Evolutionary conservation across 2,329 filamentous ascomycete genomes (phyloP).

Genomic region (Claviceps sp.): DNA sequence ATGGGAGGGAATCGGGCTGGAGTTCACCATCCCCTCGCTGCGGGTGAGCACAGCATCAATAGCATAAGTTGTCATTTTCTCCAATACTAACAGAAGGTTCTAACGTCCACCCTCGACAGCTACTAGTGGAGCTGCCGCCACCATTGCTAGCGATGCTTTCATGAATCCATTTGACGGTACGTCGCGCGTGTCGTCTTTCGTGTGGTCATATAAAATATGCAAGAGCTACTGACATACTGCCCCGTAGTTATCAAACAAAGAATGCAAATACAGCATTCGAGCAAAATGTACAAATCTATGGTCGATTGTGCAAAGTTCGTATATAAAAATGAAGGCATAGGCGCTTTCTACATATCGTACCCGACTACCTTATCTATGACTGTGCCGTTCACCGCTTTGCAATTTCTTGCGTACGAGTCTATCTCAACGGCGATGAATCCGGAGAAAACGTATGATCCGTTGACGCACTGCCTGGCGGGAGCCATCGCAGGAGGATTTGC

Average conservation of each 20-base stretch:
- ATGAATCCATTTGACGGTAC: slow-evolving; percentile 99
- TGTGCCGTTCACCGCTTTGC: slow-evolving; percentile 89
- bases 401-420: slow-evolving; percentile 96
- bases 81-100: background rate
- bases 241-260: slow-evolving; percentile 88
- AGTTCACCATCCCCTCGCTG: slow-evolving; percentile 83
- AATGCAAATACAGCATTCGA: slow-evolving; percentile 97
- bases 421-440: slow-evolving; percentile 91
- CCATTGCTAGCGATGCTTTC: slow-evolving; percentile 91
- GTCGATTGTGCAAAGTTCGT: slow-evolving; percentile 77
- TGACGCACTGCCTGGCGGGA: slow-evolving; percentile 87
- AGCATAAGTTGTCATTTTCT: background rate
- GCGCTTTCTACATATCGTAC: slow-evolving; percentile 96
- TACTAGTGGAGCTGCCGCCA: slow-evolving; percentile 84
- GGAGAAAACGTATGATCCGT: slow-evolving; percentile 70
- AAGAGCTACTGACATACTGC: background rate
- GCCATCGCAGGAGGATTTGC: slow-evolving; percentile 88
- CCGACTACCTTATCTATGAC: slow-evolving; percentile 98
- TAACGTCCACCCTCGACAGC: slow-evolving; percentile 35
- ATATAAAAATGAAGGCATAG: slow-evolving; percentile 74
- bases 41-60: slow-evolving; percentile 44
- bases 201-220: background rate
- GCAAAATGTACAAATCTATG: slow-evolving; percentile 72
- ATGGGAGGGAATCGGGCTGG: slow-evolving; percentile 85
- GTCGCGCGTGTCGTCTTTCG: slow-evolving; percentile 11